These are phyloP conservation scores for Rubroboletus pulcherrimus DNA, from an alignment of 768 basidiomycete genomes.

Conservation along the genomic window DNA sequence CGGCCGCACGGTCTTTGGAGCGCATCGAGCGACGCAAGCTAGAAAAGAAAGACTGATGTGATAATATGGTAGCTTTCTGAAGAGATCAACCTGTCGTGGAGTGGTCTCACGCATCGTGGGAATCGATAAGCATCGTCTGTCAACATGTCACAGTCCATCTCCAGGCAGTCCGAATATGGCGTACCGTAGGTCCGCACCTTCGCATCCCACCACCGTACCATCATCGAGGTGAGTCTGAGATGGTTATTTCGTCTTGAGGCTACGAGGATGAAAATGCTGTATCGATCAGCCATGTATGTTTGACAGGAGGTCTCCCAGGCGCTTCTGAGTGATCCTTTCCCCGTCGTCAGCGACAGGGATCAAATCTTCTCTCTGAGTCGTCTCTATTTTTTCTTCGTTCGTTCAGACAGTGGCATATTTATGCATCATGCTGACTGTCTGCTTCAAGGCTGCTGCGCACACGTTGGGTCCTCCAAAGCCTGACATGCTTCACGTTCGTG, in stretches of 20 bases:
- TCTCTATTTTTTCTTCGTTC: background rate
- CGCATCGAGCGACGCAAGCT: background rate
- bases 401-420: background rate
- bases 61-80: background rate
- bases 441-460: background rate
- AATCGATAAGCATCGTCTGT: background rate
- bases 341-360: slow-evolving; percentile 13
- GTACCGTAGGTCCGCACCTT: too few species aligned
- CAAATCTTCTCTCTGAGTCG: slow-evolving; percentile 35
- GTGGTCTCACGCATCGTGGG: background rate
- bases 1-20: background rate
- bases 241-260: background rate
- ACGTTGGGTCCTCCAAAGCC: background rate
- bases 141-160: too few species aligned
- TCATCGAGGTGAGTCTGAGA: slow-evolving; percentile 6
- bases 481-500: background rate
- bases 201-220: background rate
- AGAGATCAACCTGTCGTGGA: background rate
- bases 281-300: slow-evolving; percentile 13
- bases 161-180: too few species aligned
- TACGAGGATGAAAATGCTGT: slow-evolving; percentile 22
- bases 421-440: slow-evolving; percentile 11
- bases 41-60: background rate
- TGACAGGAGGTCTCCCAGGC: slow-evolving; percentile 27
- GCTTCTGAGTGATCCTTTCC: slow-evolving; percentile 28